Evolutionary conservation across 1,284 basidiomycete species (phyloP).

Genomic region (Leucoagaricus sp.): DNA sequence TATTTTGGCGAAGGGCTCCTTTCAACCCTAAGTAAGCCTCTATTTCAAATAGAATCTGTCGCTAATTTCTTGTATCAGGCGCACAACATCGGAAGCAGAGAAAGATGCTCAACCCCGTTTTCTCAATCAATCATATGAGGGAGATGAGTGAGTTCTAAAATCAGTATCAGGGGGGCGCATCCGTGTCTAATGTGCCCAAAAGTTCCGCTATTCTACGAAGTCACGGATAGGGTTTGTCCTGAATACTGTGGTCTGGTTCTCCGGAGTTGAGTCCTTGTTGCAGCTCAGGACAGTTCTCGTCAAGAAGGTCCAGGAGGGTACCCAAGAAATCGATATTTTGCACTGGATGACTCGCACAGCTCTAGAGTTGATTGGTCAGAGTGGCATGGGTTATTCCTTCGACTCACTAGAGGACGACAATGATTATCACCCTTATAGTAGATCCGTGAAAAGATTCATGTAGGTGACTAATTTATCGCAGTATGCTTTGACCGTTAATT

Average conservation of each 20-base stretch:
- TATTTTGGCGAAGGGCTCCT: conserved; percentile 40
- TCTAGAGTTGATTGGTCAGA: conserved; percentile 41
- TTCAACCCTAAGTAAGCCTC: conserved; percentile 28
- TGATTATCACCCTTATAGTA: conserved; percentile 27
- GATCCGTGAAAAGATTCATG: conserved; percentile 30
- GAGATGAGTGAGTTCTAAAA: conserved; percentile 29
- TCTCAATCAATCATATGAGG: conserved; percentile 46
- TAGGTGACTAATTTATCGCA: conserved; percentile 8
- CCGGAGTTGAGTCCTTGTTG: no score
- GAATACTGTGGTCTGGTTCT: no score
- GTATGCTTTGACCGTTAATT: neutral
- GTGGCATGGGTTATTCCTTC: conserved; percentile 42
- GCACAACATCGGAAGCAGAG: conserved; percentile 43
- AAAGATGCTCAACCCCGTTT: conserved; percentile 50
- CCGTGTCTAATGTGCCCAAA: neutral
- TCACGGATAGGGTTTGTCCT: conserved; percentile 24
- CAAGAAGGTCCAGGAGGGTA: conserved; percentile 20
- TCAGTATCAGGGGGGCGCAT: neutral
- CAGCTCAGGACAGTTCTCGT: conserved; percentile 7
- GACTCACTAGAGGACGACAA: conserved; percentile 29
- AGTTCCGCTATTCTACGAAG: conserved; percentile 34
- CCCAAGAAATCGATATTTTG: conserved; percentile 33
- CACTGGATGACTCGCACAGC: conserved; percentile 40
- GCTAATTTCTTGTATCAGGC: conserved; percentile 14
- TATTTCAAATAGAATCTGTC: neutral